Evolutionary conservation across 768 basidiomycete species (phyloP), one percentile per base, ranked within the genome.

Genomic region (Lentinula sp.): DNA sequence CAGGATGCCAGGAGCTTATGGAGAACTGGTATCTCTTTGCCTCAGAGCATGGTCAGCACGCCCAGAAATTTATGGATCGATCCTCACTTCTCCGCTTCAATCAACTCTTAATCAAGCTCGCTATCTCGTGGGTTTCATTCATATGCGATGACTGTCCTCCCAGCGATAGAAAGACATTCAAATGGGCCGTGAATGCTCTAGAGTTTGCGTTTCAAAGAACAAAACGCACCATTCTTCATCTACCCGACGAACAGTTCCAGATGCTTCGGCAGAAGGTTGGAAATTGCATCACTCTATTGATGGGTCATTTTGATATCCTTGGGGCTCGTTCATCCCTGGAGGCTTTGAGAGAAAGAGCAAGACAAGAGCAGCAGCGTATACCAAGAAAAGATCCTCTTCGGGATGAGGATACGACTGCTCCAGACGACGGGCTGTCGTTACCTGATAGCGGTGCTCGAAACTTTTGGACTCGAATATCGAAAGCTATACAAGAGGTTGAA

Each of bases 121-220:
- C 95, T 9, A 98, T 98, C 66, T 90, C 92, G 11, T 99, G 96
- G 96, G 93, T 98, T 37, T 89, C 94, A 48, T 98, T 99, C 78
- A 96, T 98, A 64, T 97, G 94, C 75, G 95, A 98, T 69, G 93
- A 95, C 67, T 99, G 97, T 75, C 92, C 97, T 66, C 94, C 95
- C 7, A 89, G 92, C 37, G 95, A 98, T 71, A 84, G 93, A 61
- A 91, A 88, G 71, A 98, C 94, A 0, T 99, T 99, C 81, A 89
- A 91, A 70, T 98, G 95, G 95, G 95, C 97, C 7, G 95, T 99
- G 57, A 91, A 89, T 61, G 95, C 97, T 2, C 84, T 99, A 34
- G 94, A 97, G 69, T 98, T 95, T 69, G 88, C 94, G 1, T 84
- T 93, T 61, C 83, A 88, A 62, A 88, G 95, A 59, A 98, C 95